Conservation (phyloP, 768 basidiomycete species). For the Galerina marginata region DNA sequence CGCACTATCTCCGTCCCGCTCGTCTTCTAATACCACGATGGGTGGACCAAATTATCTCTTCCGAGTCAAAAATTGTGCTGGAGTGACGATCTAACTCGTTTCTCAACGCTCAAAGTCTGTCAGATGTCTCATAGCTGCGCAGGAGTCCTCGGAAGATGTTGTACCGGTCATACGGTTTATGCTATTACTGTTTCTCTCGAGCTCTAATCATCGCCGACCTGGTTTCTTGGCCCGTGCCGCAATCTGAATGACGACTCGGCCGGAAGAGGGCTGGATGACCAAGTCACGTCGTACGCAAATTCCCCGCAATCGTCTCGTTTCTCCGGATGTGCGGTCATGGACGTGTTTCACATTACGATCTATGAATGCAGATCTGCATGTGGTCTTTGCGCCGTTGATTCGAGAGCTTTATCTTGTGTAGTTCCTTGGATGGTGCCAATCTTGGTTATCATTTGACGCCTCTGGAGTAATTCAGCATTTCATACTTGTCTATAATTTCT, state of each 20-base stretch:
- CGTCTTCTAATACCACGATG: conserved; percentile 30
- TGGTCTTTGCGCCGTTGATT: no score
- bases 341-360: no score
- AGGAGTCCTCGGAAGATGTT: not conserved
- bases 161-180: no score
- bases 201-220: no score
- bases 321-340: no score
- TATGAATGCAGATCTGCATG: no score
- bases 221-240: no score
- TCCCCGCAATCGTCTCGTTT: not conserved
- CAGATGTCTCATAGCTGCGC: not conserved
- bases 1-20: conserved; percentile 32
- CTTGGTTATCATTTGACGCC: not conserved
- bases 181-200: no score
- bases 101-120: not conserved
- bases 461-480: not conserved
- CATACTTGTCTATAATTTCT: no score
- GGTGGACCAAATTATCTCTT: conserved; percentile 5
- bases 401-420: no score
- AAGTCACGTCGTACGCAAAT: not conserved
- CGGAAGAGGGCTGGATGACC: not conserved
- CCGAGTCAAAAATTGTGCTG: conserved; percentile 3
- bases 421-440: no score
- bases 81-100: conserved; percentile 3
- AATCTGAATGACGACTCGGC: not conserved